Percentiles rank a stretch among this genome's conserved stretches.
These are phyloP conservation scores for Fagus sylvatica DNA, from an alignment of 306 rosid genomes.

Conservation along the genomic window DNA sequence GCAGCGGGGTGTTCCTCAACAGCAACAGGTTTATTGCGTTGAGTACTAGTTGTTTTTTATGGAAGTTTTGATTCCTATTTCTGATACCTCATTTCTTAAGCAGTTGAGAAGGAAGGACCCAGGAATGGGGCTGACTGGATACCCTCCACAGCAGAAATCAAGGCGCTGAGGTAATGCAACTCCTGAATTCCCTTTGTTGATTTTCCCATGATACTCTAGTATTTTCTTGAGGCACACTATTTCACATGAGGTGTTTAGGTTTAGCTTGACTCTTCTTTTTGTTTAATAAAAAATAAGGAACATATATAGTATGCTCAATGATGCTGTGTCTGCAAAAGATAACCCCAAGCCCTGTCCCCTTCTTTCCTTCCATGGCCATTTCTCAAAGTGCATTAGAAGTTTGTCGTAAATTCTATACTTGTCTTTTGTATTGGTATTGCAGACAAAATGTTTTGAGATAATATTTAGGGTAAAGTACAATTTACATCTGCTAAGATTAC, in stretches of 20 bases:
- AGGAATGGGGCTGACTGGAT: constrained; percentile 66
- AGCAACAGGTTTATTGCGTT: constrained; percentile 63
- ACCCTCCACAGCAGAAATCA: constrained; percentile 79
- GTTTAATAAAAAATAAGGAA: not conserved
- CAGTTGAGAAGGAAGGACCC: constrained; percentile 83
- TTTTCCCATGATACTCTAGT: not conserved
- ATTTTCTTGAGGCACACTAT: not conserved
- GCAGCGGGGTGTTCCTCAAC: constrained; percentile 87
- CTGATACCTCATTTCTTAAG: constrained; percentile 19
- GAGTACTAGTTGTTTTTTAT: not conserved
- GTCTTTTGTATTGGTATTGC: no score
- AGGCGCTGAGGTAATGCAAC: constrained; percentile 63
- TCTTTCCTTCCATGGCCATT: not conserved
- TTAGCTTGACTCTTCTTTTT: not conserved
- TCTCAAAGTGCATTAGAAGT: not conserved
- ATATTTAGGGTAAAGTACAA: no score
- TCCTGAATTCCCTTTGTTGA: not conserved
- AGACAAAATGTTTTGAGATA: no score
- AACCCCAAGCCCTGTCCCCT: not conserved
- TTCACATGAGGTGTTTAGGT: not conserved
- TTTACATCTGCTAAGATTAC: no score
- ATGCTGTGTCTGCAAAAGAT: not conserved
- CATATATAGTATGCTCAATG: not conserved
- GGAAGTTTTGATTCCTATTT: not conserved
- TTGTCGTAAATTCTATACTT: no score